Base-by-base conservation (phyloP, 1,284 basidiomycete species). In the Irpex sp. region DNA sequence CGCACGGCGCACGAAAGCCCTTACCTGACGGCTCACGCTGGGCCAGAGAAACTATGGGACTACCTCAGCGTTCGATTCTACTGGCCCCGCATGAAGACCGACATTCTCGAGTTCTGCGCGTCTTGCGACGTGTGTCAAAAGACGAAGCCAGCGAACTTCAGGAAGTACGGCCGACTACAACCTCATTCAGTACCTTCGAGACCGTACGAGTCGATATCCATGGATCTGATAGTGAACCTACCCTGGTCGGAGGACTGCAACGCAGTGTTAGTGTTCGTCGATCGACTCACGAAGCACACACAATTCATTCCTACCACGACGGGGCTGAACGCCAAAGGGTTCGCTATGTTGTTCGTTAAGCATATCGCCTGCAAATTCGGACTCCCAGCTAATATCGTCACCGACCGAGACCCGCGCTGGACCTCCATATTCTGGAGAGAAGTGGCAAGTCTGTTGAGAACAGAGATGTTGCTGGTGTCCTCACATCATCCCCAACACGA, bases 121-220 rank as follows among this genome's bases (percentile, higher is more conserved):
- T 68, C 71, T 0, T 82, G 81, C 65, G 74, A 76, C 35, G 66
- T 74, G 3, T 82, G 80, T 66, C 75, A 77, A 58, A 75, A 77
- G 39, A 43, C 39, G n/a, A 43, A 43, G 39, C 39, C 39, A n/a
- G 39, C 39, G 8, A 43, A 43, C 39, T 43, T 43, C 39, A 43
- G 9, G 39, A 43, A 43, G 39, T 9, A 11, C 39, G 39, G 39
- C 9, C 8, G 39, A 43, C n/a, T 43, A 4, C n/a, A 9, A 9
- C 39, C 39, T 43, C 8, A 43, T n/a, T n/a, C 39, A n/a, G n/a
- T 43, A 43, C 39, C 39, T 11, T 11, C 50, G 73, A 69, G 37
- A 81, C 39, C 39, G 39, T 43, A 43, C 82, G 68, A 74, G 39
- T 43, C 39, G 9, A n/a, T 43, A n/a, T 43, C 39, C 39, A 43